phyloP scores from a whole-genome alignment of 257 asterid genomes.

The Schizonepeta tenuifolia region DNA sequence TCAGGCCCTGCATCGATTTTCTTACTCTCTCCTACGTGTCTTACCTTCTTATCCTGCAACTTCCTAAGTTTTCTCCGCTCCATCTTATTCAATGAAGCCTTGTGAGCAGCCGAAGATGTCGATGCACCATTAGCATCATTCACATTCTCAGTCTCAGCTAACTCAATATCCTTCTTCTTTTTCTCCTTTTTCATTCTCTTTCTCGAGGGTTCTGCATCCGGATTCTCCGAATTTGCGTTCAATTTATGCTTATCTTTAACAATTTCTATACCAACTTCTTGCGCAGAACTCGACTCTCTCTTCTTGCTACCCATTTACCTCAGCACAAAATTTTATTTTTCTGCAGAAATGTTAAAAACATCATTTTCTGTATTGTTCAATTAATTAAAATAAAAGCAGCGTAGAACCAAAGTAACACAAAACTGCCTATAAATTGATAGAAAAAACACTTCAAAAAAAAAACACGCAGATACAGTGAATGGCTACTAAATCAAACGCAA shows the following conservation, averaged over 20 bases:
- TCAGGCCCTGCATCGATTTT: slow-evolving; percentile 32
- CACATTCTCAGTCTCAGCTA: slow-evolving; percentile 30
- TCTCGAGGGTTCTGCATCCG: slow-evolving; percentile 43
- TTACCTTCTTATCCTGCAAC: slow-evolving; percentile 62
- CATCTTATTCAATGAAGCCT: slow-evolving; percentile 55
- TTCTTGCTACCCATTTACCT: slow-evolving; percentile 64
- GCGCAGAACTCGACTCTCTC: slow-evolving; percentile 50
- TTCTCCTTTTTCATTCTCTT: slow-evolving; percentile 67
- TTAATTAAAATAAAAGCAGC: background rate
- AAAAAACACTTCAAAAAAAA: no score
- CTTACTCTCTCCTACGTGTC: slow-evolving; percentile 43
- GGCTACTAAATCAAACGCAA: no score
- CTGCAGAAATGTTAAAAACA: slow-evolving; percentile 24
- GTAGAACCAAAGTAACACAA: background rate
- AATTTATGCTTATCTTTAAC: slow-evolving; percentile 24
- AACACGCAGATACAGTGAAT: background rate
- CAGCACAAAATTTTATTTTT: slow-evolving; percentile 7
- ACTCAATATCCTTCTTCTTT: slow-evolving; percentile 46
- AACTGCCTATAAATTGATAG: background rate
- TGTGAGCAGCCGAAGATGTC: slow-evolving; percentile 37
- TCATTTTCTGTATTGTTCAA: background rate
- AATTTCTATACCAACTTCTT: slow-evolving; percentile 37
- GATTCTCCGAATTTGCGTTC: slow-evolving; percentile 34
- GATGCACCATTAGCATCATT: slow-evolving; percentile 44
- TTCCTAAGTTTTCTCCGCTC: slow-evolving; percentile 70